Percentiles rank a stretch among this genome's conserved stretches.
Evolutionary conservation across 805 yeast genomes (phyloP).

Genomic region (Ogataea angusta): DNA sequence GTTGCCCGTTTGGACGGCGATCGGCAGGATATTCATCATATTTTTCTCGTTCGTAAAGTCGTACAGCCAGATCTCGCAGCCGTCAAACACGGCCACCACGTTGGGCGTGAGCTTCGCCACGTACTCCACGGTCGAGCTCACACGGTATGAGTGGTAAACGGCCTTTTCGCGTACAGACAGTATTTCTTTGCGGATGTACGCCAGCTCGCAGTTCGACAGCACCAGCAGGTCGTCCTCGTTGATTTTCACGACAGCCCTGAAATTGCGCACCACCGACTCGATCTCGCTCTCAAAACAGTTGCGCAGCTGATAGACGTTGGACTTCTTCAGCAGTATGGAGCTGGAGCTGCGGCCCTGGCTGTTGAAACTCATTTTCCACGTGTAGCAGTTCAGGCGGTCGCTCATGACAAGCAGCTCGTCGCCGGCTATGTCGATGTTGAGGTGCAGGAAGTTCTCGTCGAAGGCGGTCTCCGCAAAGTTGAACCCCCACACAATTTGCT

Average conservation of each 20-base stretch:
- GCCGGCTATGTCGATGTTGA: slow-evolving; percentile 28
- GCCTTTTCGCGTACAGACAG: slow-evolving; percentile 10
- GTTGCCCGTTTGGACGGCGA: slow-evolving; percentile 32
- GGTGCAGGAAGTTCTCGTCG: slow-evolving; percentile 27
- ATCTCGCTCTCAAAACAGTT: slow-evolving; percentile 25
- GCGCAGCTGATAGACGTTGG: slow-evolving; percentile 28
- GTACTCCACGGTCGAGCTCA: slow-evolving; percentile 31
- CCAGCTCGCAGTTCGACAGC: slow-evolving; percentile 28
- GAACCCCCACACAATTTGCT: slow-evolving; percentile 34
- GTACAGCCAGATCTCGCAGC: slow-evolving; percentile 31
- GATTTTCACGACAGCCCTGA: slow-evolving; percentile 26
- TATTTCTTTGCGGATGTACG: slow-evolving; percentile 25
- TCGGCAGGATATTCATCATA: slow-evolving; percentile 26
- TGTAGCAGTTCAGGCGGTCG: slow-evolving; percentile 32
- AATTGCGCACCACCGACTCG: slow-evolving; percentile 23
- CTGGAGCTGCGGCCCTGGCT: not conserved
- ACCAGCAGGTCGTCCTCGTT: slow-evolving; percentile 30
- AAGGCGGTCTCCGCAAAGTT: slow-evolving; percentile 27
- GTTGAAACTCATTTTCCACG: slow-evolving; percentile 28
- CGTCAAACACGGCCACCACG: slow-evolving; percentile 33
- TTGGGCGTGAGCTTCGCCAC: slow-evolving; percentile 27
- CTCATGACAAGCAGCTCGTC: slow-evolving; percentile 33
- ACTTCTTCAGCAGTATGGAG: slow-evolving; percentile 19
- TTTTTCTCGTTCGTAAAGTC: slow-evolving; percentile 27
- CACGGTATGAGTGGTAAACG: slow-evolving; percentile 23